Conservation (phyloP, 768 basidiomycete genomes). For the Boletellus ananiceps region DNA sequence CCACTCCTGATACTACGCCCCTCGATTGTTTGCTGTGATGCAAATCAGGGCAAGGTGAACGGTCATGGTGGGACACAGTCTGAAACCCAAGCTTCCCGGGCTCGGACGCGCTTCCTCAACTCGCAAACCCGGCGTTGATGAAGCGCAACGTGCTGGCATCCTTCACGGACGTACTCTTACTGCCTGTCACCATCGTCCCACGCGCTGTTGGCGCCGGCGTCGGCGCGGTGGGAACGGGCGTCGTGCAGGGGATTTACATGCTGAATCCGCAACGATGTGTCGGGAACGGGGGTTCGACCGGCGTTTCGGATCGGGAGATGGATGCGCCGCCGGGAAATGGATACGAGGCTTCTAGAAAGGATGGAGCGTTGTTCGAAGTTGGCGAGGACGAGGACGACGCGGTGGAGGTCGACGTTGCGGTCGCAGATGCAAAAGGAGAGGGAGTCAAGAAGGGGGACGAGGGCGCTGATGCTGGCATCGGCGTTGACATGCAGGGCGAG, state of each 20-base stretch:
- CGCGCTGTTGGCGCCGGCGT: conserved; percentile 71
- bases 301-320: neutral
- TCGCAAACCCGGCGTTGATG: conserved; percentile 87
- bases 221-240: conserved; percentile 62
- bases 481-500: conserved; percentile 11
- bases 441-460: conserved; percentile 6
- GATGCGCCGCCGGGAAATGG: conserved; percentile 2
- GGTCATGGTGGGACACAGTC: neutral
- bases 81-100: conserved; percentile 1
- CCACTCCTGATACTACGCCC: no score
- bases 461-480: neutral
- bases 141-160: conserved; percentile 92
- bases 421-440: conserved; percentile 5
- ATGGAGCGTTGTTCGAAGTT: conserved; percentile 48
- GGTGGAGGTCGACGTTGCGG: neutral
- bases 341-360: conserved; percentile 23
- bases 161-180: conserved; percentile 82
- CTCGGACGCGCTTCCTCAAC: conserved; percentile 61
- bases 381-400: conserved; percentile 39
- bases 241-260: conserved; percentile 83
- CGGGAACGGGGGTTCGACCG: conserved; percentile 31
- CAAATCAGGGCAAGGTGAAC: conserved; percentile 9
- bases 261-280: conserved; percentile 87
- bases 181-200: conserved; percentile 96
- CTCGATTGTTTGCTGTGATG: neutral